phyloP scores from a whole-genome alignment of 805 yeast genomes.

The Myxozyma neotropica region DNA sequence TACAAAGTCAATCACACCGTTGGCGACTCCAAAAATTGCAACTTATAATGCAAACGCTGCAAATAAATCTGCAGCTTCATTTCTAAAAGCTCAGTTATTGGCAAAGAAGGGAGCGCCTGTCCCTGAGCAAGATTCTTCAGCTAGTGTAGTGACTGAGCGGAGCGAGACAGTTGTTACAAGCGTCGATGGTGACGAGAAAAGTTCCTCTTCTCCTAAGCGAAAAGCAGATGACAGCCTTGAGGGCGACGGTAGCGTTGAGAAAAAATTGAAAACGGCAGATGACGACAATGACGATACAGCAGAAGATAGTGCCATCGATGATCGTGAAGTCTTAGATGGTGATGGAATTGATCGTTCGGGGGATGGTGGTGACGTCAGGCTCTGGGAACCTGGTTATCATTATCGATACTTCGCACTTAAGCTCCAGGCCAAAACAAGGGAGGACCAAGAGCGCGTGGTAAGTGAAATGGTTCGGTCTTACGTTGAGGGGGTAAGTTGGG shows the following conservation, averaged over 20 bases:
- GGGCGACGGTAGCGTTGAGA: constrained; percentile 26
- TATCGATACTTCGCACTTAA: constrained; percentile 78
- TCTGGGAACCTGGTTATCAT: constrained; percentile 87
- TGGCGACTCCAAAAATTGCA: constrained; percentile 18
- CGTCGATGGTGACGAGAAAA: constrained; percentile 24
- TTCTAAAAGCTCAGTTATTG: constrained; percentile 49
- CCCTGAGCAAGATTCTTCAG: not conserved
- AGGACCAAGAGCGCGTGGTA: constrained; percentile 52
- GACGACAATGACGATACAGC: not conserved
- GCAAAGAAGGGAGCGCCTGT: constrained; percentile 21
- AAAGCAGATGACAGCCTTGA: constrained; percentile 32
- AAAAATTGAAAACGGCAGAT: constrained; percentile 12
- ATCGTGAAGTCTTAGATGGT: constrained; percentile 40
- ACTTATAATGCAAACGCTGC: constrained; percentile 60
- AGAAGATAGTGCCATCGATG: constrained; percentile 10
- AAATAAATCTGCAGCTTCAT: constrained; percentile 68
- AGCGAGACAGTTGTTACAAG: constrained; percentile 21
- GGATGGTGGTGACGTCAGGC: constrained; percentile 55
- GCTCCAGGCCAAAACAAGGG: constrained; percentile 61
- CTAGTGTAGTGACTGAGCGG: constrained; percentile 4
- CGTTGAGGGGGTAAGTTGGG: constrained; percentile 98
- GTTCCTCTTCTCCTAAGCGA: constrained; percentile 24
- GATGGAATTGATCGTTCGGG: constrained; percentile 44
- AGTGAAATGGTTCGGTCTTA: constrained; percentile 69
- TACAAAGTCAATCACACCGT: constrained; percentile 20